phyloP scores from a whole-genome alignment of 2,329 filamentous ascomycete species.

The Xylaria sp. region DNA sequence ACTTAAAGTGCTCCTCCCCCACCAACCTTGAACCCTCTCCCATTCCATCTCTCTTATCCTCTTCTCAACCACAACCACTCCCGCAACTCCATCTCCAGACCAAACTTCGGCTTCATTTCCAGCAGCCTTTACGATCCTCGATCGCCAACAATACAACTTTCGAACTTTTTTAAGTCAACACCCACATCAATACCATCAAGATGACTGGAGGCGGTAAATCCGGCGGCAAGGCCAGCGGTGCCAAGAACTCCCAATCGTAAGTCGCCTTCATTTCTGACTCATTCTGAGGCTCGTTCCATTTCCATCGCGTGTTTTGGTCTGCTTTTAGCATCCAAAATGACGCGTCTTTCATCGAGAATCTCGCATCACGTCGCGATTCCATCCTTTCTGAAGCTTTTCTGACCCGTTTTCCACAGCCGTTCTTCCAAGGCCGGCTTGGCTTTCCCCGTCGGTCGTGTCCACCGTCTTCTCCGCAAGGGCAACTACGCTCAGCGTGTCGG shows the following conservation, averaged over 20 bases:
- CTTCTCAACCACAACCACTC: slow-evolving; percentile 27
- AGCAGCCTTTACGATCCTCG: slow-evolving; percentile 22
- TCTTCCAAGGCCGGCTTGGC: slow-evolving; percentile 99
- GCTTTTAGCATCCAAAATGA: slow-evolving; percentile 27
- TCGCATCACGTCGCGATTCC: not conserved
- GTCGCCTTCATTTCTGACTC: slow-evolving; percentile 38
- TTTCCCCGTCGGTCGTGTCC: slow-evolving; percentile 98
- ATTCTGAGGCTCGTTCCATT: not conserved
- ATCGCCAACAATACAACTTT: slow-evolving; percentile 10
- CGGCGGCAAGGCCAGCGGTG: slow-evolving; percentile 98
- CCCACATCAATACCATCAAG: slow-evolving; percentile 54
- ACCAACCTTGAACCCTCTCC: slow-evolving; percentile 32
- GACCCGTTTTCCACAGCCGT: slow-evolving; percentile 57
- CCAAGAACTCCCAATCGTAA: slow-evolving; percentile 99
- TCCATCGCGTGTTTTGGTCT: not conserved
- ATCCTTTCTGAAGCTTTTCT: slow-evolving; percentile 30
- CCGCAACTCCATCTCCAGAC: slow-evolving; percentile 14
- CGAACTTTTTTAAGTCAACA: slow-evolving; percentile 15
- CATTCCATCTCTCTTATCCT: slow-evolving; percentile 35
- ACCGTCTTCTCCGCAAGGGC: slow-evolving; percentile 97
- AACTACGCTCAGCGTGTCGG: slow-evolving; percentile 99
- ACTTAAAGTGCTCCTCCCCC: slow-evolving; percentile 34
- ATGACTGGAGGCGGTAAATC: slow-evolving; percentile 99
- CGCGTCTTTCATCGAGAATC: slow-evolving; percentile 35
- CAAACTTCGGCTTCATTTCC: slow-evolving; percentile 20